phyloP scores from a whole-genome alignment of 345 rosid species.

The Fremontodendron californicum region DNA sequence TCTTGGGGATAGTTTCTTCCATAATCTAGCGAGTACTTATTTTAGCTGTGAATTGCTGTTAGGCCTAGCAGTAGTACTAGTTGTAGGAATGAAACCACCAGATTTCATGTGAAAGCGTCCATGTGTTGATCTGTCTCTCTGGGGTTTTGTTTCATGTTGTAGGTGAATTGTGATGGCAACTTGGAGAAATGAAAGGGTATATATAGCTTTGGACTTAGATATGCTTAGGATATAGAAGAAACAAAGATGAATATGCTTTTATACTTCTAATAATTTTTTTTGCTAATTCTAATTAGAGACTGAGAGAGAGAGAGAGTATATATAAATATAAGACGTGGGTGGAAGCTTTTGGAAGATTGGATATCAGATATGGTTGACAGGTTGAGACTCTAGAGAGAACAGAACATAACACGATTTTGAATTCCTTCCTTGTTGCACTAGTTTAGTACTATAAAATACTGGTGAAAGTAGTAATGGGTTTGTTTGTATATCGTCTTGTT shows the following conservation, averaged over 20 bases:
- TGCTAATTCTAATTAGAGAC: neutral
- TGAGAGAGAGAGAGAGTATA: neutral
- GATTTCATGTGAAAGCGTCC: neutral
- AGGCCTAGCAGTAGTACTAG: neutral
- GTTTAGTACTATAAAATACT: neutral
- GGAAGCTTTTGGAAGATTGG: neutral
- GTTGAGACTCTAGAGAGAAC: neutral
- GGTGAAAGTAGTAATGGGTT: neutral
- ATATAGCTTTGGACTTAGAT: neutral
- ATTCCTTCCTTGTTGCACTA: neutral
- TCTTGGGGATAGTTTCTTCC: slow-evolving; percentile 1
- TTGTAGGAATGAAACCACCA: neutral
- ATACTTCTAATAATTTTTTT: too few species aligned
- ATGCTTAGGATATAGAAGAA: neutral
- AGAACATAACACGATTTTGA: neutral
- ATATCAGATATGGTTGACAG: neutral
- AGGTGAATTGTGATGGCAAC: neutral
- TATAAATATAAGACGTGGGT: neutral
- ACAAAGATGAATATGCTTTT: neutral
- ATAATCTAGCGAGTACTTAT: neutral
- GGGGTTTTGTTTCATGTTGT: neutral
- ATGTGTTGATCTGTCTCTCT: neutral
- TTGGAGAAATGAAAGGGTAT: neutral
- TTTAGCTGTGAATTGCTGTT: neutral
- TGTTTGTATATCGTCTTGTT: neutral